Evolutionary conservation across 192 early-diverging fungal genomes (phyloP), one percentile per base, ranked within the genome.

Genomic region (Thamnidium elegans): DNA sequence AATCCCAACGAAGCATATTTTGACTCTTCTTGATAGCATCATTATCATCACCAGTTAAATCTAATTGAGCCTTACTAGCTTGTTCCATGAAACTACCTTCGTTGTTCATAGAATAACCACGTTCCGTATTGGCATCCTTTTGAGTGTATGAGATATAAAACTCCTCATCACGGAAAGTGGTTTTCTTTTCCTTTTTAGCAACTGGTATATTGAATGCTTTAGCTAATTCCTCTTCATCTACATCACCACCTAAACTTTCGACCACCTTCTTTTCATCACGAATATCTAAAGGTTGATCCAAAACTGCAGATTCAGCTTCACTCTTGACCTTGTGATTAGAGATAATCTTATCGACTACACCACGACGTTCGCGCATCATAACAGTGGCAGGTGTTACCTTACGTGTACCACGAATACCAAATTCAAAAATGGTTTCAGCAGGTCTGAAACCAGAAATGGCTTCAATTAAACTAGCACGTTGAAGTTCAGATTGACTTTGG

Each of bases 341-440:
- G 50, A 74, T 81, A 10, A 78, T 73, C 39, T 75, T 72, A 42
- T 72, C 78, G 8, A 78, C 66, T n/a, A 80, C 63, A 51, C 78
- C 73, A 68, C 80, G 74, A 64, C 85, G 80, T 58, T 76, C 80
- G 47, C 80, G 79, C 89, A 95, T 94, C 17, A 89, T 68, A 30
- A 80, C 65, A 2, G 85, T 84, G 20, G 87, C 83, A 0, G 84
- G 81, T 3, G 89, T 86, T 7, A 87, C 58, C 32, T 91, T 81
- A 70, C 89, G 95, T 58, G 76, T 71, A 31, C 97, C 97, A 61
- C 92, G 84, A 54, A 84, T 89, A 23, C 93, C 93, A 36, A 94
- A 82, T 68, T 99, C 97, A 71, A 99, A 99, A 31, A 99, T 89
- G 4, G 97, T 97, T 79, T 98, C 93, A 26, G 76, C 66, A 8